Conservation (phyloP, 768 basidiomycete genomes). For the Hortiboletus campestris region DNA sequence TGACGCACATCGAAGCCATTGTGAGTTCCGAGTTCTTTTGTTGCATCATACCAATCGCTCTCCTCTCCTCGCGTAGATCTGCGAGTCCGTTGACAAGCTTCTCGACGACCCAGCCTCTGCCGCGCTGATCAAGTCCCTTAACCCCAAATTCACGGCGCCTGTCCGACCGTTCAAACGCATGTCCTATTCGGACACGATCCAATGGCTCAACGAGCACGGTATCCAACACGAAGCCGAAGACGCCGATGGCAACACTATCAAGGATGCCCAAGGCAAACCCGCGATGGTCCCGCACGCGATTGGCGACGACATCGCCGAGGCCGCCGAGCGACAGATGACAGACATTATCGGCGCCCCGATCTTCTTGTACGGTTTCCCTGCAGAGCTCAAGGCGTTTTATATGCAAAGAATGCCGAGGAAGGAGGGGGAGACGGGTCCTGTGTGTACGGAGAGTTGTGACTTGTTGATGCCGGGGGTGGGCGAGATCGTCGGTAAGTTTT, state of each 20-base stretch:
- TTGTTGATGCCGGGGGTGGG: conserved; percentile 98
- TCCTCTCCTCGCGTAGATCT: conserved; percentile 57
- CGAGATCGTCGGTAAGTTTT: conserved; percentile 84
- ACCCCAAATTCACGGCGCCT: conserved; percentile 82
- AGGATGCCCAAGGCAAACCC: conserved; percentile 40
- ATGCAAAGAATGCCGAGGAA: conserved; percentile 81
- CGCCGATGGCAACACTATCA: conserved; percentile 60
- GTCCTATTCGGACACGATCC: conserved; percentile 88
- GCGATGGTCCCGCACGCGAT: conserved; percentile 69
- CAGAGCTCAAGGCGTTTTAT: conserved; percentile 94
- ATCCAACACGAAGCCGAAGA: conserved; percentile 88
- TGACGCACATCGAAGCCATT: conserved; percentile 87
- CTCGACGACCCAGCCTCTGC: conserved; percentile 71
- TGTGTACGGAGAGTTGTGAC: conserved; percentile 94
- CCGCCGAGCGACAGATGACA: conserved; percentile 97
- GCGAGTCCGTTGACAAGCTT: conserved; percentile 82
- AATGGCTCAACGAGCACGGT: conserved; percentile 88
- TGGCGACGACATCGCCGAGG: conserved; percentile 97
- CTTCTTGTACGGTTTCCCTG: conserved; percentile 93
- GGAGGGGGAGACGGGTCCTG: conserved; percentile 44
- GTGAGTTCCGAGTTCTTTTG: conserved; percentile 41
- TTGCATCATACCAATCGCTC: not conserved
- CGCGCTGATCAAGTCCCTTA: conserved; percentile 82
- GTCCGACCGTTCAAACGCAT: conserved; percentile 86
- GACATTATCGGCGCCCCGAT: conserved; percentile 91